Conservation (phyloP, 2,329 filamentous ascomycete species). For the Penicillium sp. region DNA sequence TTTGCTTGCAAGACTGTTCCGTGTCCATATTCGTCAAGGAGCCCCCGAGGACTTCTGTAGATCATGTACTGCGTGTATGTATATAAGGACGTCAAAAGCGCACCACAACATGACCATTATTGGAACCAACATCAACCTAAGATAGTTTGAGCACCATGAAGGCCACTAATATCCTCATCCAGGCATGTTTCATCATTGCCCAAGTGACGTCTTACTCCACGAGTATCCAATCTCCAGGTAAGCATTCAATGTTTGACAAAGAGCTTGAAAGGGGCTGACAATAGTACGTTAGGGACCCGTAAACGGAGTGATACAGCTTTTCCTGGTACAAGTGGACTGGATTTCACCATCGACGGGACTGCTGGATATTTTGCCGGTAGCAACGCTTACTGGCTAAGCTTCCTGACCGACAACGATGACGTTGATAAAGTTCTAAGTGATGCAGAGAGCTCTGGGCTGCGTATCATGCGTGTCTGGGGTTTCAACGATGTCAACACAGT, state of each 20-base stretch:
- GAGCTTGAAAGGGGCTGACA: neutral
- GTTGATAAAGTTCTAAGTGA: conserved; percentile 41
- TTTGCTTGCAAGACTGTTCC: neutral
- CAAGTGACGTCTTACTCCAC: conserved; percentile 1
- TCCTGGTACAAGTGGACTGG: conserved; percentile 22
- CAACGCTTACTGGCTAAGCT: conserved; percentile 52
- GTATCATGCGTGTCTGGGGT: conserved; percentile 52
- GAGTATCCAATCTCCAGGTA: neutral
- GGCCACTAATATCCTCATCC: neutral
- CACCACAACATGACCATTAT: neutral
- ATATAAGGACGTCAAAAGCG: neutral
- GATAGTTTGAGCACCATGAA: neutral
- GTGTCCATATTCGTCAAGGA: conserved; percentile 3
- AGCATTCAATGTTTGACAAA: neutral
- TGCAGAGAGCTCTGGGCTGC: conserved; percentile 38
- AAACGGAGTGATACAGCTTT: conserved; percentile 14
- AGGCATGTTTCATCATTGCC: neutral
- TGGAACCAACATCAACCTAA: neutral
- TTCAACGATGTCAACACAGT: conserved; percentile 48
- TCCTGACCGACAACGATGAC: conserved; percentile 48
- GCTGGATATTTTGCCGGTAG: conserved; percentile 46
- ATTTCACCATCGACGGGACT: conserved; percentile 38
- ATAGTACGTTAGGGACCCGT: neutral
- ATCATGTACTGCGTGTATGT: neutral
- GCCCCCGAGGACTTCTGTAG: neutral